phyloP scores from a whole-genome alignment of 2,329 filamentous ascomycete species.

The Aspergillus intermedius region DNA sequence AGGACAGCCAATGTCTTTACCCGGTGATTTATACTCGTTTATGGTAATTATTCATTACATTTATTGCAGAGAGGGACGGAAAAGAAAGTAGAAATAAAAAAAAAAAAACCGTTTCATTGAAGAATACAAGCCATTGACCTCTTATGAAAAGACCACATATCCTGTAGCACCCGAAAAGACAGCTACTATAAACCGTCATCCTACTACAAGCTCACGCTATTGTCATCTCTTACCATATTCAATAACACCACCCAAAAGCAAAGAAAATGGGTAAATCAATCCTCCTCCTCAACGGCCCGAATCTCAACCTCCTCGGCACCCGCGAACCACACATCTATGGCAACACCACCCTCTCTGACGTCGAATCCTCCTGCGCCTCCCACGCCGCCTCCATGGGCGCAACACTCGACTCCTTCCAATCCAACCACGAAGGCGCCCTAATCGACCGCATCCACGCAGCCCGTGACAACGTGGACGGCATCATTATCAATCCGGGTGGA shows the following conservation, averaged over 20 bases:
- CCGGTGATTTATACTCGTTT: background rate
- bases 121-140: too few relatives aligned
- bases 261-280: conserved; percentile 40
- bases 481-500: conserved; percentile 67
- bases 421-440: conserved; percentile 70
- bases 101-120: background rate
- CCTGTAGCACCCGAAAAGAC: background rate
- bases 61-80: background rate
- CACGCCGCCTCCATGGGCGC: conserved; percentile 48
- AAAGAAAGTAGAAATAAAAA: background rate
- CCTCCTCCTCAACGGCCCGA: conserved; percentile 74
- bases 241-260: background rate
- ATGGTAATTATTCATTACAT: background rate
- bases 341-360: conserved; percentile 58
- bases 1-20: conserved; percentile 11
- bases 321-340: conserved; percentile 71
- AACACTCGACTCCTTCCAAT: conserved; percentile 59
- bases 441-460: conserved; percentile 67
- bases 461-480: conserved; percentile 51
- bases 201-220: background rate
- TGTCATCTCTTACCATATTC: background rate
- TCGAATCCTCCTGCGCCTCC: conserved; percentile 45
- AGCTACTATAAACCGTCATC: too few relatives aligned
- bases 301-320: conserved; percentile 71
- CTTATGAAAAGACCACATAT: background rate